These are phyloP conservation scores for Volvox reticuliferus DNA, from an alignment of 139 green algal genomes.

Conservation along the genomic window DNA sequence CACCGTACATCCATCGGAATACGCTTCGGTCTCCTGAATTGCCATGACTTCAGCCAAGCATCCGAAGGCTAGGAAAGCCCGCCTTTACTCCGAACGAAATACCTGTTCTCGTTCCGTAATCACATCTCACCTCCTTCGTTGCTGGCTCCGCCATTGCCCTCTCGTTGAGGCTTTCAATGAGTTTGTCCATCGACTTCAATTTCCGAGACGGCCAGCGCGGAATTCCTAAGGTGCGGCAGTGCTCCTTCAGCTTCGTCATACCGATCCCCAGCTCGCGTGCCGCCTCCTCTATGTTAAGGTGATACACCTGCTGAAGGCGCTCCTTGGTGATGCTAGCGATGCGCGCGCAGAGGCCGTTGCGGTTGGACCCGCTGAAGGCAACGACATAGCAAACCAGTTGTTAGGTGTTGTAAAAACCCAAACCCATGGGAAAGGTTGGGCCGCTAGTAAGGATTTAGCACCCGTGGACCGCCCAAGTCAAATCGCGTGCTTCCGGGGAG, in stretches of 20 bases:
- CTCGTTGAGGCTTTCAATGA: conserved; percentile 60
- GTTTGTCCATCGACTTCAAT: conserved; percentile 59
- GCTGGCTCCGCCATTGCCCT: conserved; percentile 4
- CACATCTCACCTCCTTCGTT: conserved; percentile 32
- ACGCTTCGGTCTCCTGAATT: no score
- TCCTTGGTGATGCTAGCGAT: conserved; percentile 50
- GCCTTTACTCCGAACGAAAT: no score
- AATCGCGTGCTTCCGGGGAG: no score
- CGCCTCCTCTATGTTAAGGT: conserved; percentile 63
- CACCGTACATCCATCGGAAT: no score
- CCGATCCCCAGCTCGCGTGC: conserved; percentile 65
- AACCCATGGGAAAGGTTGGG: no score
- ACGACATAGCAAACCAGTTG: no score
- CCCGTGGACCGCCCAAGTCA: no score
- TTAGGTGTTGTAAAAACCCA: no score
- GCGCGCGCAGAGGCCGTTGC: conserved; percentile 39
- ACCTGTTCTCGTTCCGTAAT: no score
- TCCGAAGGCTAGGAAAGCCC: no score
- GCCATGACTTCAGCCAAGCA: no score
- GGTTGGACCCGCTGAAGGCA: not conserved
- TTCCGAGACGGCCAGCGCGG: conserved; percentile 62
- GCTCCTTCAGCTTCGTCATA: conserved; percentile 69
- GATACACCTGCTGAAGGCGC: conserved; percentile 51
- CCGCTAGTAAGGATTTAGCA: no score
- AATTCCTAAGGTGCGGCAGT: conserved; percentile 62